Conservation (phyloP, 2,329 filamentous ascomycete genomes). For the Phaeosphaeriaceae sp. region DNA sequence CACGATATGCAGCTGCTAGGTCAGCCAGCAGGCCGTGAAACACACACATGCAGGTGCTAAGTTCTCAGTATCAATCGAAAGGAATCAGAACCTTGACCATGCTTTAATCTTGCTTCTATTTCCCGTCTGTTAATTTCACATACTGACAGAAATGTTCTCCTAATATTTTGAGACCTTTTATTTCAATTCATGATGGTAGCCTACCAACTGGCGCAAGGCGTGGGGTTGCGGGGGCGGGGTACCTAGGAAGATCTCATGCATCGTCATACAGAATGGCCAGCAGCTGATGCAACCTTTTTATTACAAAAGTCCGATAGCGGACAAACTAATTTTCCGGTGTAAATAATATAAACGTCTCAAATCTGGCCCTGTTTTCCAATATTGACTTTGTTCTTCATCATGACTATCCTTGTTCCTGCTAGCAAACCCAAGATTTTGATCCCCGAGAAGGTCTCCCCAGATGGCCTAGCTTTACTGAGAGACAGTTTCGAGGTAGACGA, state of each 20-base stretch:
- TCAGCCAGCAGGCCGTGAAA: too few species aligned
- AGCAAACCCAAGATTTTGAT: slow-evolving; percentile 67
- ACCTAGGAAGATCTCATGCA: slow-evolving; percentile 22
- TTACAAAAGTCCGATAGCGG: slow-evolving; percentile 35
- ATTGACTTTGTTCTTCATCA: slow-evolving; percentile 8
- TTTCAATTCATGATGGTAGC: background rate
- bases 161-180: too few species aligned
- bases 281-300: slow-evolving; percentile 29
- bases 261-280: slow-evolving; percentile 22
- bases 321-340: slow-evolving; percentile 11
- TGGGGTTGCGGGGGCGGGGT: slow-evolving; percentile 47
- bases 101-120: background rate
- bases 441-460: slow-evolving; percentile 80
- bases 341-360: slow-evolving; percentile 12
- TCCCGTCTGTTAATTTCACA: too few species aligned
- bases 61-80: background rate
- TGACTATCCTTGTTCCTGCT: slow-evolving; percentile 38
- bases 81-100: background rate
- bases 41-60: too few species aligned
- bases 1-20: slow-evolving; percentile 17
- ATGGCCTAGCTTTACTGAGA: slow-evolving; percentile 73
- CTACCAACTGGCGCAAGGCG: slow-evolving; percentile 25
- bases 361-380: background rate
- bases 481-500: slow-evolving; percentile 73
- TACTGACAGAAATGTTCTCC: too few species aligned